Evolutionary conservation across 306 rosid genomes (phyloP).

Genomic region (Mimosa pudica): DNA sequence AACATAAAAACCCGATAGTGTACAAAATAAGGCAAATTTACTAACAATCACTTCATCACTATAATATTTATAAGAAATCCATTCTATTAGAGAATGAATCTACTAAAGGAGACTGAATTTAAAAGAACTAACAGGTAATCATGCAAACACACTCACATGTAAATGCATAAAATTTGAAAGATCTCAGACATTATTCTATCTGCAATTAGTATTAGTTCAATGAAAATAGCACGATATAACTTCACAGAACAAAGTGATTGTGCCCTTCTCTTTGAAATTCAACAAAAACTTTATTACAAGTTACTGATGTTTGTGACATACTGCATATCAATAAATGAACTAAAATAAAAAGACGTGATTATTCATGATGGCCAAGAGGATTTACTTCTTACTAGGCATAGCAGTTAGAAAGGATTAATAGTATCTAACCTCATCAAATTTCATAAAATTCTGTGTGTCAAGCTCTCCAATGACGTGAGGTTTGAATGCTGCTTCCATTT

Average conservation of each 20-base stretch:
- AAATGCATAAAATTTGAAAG: background rate
- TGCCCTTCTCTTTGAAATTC: background rate
- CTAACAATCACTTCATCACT: slow-evolving; percentile 22
- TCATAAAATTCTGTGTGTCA: slow-evolving; percentile 96
- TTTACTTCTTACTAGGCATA: background rate
- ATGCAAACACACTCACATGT: background rate
- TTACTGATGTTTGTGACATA: background rate
- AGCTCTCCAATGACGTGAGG: slow-evolving; percentile 87
- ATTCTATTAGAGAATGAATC: slow-evolving; percentile 10
- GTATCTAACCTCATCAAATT: slow-evolving; percentile 76
- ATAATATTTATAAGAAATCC: background rate
- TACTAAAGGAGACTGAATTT: background rate
- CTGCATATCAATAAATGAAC: background rate
- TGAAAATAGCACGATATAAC: background rate
- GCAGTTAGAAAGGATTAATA: slow-evolving; percentile 8
- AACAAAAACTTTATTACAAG: background rate
- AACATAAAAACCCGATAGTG: slow-evolving; percentile 15
- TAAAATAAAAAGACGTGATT: background rate
- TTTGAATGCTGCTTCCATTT: slow-evolving; percentile 88
- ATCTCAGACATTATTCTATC: background rate
- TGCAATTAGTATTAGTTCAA: background rate
- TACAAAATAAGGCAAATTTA: slow-evolving; percentile 7
- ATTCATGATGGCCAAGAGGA: slow-evolving; percentile 17
- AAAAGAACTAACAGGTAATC: no score
- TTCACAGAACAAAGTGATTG: background rate